Base-by-base conservation (phyloP, 1,284 basidiomycete species). In the Paramarasmius palmivorus region DNA sequence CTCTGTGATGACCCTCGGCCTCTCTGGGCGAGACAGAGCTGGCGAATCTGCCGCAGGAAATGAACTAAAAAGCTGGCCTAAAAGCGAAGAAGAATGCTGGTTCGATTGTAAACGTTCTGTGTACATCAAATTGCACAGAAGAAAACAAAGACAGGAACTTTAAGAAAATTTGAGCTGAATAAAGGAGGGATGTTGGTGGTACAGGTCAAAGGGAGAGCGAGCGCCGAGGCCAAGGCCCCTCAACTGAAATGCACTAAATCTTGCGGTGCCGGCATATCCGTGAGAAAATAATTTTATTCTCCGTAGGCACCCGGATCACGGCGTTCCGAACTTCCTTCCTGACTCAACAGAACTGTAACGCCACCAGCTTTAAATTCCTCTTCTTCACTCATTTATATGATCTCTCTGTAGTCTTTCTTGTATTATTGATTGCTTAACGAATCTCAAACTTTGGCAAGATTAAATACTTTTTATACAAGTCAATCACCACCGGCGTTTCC, bases 71-170 rank as follows among this genome's bases (percentile, higher is more conserved):
- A 56, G 47, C 42, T 48, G 55, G 39, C 48, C 52, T 40, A 54
- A 25, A 41, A 47, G 49, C 53, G 55, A 57, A 29, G 17, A 26
- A 46, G 44, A 46, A 26, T 46, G 44, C 25, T 29, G 44, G 15
- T 32, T 46, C 15, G 44, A 46, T 50, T 53, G 55, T 23, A 26
- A 29, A 53, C 36, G 47, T 44, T 53, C 49, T 57, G 52, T 50
- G 52, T 57, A 50, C 55, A 57, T 57, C 42, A 53, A 57, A 47
- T 53, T 10, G 19, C 36, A 38, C 32, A 49, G 41, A 46, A 19
- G 34, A 49, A 22, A 22, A 26, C 10, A 37, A 15, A 25, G 29
- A 23, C 23, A 35, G 29, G 39, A 38, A 10, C 7, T 29, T 26
- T 22, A 12, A 38, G 32, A 29, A 49, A 19, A 39, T 35, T 3